Percentiles rank a stretch among this genome's conserved stretches.
Conservation (phyloP, 2,329 filamentous ascomycete species). For the Ophiosphaerella korrae region DNA sequence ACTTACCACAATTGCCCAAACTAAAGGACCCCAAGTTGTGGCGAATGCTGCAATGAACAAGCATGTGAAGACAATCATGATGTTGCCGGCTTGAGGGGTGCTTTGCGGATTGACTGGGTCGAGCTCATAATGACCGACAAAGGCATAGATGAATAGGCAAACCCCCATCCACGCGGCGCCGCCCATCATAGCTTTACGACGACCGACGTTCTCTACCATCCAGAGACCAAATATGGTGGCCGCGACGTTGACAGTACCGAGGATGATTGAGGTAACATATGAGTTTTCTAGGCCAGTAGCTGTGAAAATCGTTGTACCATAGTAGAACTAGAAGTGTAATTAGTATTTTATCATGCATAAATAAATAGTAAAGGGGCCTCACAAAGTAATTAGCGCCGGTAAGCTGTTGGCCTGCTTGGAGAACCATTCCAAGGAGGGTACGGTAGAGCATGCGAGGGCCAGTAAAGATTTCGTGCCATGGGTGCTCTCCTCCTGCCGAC, state of each 20-base stretch:
- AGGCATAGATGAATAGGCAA: slow-evolving; percentile 63
- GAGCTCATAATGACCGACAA: slow-evolving; percentile 52
- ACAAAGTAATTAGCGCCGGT: slow-evolving; percentile 70
- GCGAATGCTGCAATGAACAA: slow-evolving; percentile 70
- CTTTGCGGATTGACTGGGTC: slow-evolving; percentile 38
- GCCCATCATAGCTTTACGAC: slow-evolving; percentile 53
- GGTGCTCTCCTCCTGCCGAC: slow-evolving; percentile 42
- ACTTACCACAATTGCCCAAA: slow-evolving; percentile 67
- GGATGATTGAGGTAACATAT: slow-evolving; percentile 56
- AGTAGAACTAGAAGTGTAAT: slow-evolving; percentile 53
- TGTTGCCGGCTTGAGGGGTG: slow-evolving; percentile 57
- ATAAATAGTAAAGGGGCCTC: neutral
- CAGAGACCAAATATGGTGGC: slow-evolving; percentile 54
- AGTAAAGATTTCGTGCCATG: slow-evolving; percentile 65
- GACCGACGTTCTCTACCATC: slow-evolving; percentile 55
- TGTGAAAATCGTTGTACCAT: slow-evolving; percentile 54
- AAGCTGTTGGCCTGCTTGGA: slow-evolving; percentile 71
- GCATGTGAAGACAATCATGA: slow-evolving; percentile 72
- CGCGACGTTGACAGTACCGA: slow-evolving; percentile 57
- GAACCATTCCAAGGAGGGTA: slow-evolving; percentile 64
- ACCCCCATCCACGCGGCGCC: slow-evolving; percentile 56
- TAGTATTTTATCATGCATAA: neutral
- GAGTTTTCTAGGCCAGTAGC: slow-evolving; percentile 50
- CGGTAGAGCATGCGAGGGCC: slow-evolving; percentile 71
- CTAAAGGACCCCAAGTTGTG: slow-evolving; percentile 72